Conservation (phyloP, 164 flowering plant species). For the Paratinospora sagittata region DNA sequence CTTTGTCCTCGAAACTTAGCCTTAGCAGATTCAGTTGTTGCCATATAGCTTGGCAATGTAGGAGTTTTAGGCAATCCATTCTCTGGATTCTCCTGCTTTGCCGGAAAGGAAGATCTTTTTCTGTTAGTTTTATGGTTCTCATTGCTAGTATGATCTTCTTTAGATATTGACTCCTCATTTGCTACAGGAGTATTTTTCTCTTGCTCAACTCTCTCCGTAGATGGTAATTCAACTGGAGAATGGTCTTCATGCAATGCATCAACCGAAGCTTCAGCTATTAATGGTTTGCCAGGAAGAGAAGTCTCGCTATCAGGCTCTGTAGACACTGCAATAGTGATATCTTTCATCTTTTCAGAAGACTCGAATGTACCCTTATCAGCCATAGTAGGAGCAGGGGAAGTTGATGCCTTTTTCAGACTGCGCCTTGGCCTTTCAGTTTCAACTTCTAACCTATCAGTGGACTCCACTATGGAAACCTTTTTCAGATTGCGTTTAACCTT, state of each 20-base stretch:
- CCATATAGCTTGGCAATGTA: constrained; percentile 86
- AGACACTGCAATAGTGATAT: constrained; percentile 18
- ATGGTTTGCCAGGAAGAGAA: constrained; percentile 12
- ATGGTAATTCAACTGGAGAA: constrained; percentile 25
- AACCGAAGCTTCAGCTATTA: constrained; percentile 11
- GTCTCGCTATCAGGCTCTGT: constrained; percentile 24
- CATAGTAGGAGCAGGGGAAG: constrained; percentile 21
- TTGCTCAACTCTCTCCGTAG: constrained; percentile 31
- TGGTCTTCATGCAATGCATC: constrained; percentile 20
- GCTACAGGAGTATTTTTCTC: constrained; percentile 28
- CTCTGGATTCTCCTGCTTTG: constrained; percentile 61
- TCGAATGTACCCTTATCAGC: constrained; percentile 13
- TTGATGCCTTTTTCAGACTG: constrained; percentile 24
- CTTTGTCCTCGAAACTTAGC: constrained; percentile 66
- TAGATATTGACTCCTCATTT: constrained; percentile 32
- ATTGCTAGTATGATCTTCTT: constrained; percentile 42
- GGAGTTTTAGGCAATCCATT: constrained; percentile 58
- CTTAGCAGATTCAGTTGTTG: constrained; percentile 76
- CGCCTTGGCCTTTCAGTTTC: constrained; percentile 46
- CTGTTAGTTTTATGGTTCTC: constrained; percentile 43
- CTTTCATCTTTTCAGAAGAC: constrained; percentile 33
- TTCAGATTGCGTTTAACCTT: constrained; percentile 65
- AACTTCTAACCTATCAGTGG: constrained; percentile 31
- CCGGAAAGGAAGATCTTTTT: constrained; percentile 44
- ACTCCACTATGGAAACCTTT: constrained; percentile 48